phyloP scores from a whole-genome alignment of 2,329 filamentous ascomycete species.

The Pseudogymnoascus sp. region DNA sequence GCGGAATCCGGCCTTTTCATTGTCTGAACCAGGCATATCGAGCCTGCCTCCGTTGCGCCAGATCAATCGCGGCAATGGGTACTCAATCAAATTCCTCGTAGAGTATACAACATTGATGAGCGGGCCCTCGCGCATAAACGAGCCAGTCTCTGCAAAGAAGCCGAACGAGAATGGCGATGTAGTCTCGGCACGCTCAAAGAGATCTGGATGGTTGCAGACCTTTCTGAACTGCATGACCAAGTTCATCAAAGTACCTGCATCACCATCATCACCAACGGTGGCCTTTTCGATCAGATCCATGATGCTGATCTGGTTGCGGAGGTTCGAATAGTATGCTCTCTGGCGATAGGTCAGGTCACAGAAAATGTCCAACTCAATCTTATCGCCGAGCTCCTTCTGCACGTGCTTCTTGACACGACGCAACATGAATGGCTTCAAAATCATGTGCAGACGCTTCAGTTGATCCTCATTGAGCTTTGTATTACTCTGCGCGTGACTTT shows the following conservation, averaged over 20 bases:
- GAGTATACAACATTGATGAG: constrained; percentile 80
- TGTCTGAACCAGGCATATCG: constrained; percentile 63
- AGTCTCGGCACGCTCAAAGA: constrained; percentile 92
- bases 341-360: constrained; percentile 96
- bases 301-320: constrained; percentile 95
- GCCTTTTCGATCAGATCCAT: constrained; percentile 98
- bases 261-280: constrained; percentile 85
- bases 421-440: constrained; percentile 98
- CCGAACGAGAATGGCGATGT: constrained; percentile 74
- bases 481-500: constrained; percentile 96
- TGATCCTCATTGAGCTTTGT: constrained; percentile 99
- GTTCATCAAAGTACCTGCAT: constrained; percentile 96
- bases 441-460: constrained; percentile 94
- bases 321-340: constrained; percentile 81
- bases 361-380: constrained; percentile 94
- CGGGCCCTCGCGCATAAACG: constrained; percentile 81
- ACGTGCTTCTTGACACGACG: constrained; percentile 99
- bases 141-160: constrained; percentile 91
- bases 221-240: constrained; percentile 99
- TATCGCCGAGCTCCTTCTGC: constrained; percentile 96
- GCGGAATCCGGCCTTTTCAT: constrained; percentile 68
- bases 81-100: constrained; percentile 77
- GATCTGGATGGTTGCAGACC: constrained; percentile 95
- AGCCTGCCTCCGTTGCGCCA: constrained; percentile 74
- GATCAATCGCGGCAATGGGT: constrained; percentile 71